Base-by-base conservation (phyloP, 805 yeast genomes). In the Candida palmyrensis region DNA sequence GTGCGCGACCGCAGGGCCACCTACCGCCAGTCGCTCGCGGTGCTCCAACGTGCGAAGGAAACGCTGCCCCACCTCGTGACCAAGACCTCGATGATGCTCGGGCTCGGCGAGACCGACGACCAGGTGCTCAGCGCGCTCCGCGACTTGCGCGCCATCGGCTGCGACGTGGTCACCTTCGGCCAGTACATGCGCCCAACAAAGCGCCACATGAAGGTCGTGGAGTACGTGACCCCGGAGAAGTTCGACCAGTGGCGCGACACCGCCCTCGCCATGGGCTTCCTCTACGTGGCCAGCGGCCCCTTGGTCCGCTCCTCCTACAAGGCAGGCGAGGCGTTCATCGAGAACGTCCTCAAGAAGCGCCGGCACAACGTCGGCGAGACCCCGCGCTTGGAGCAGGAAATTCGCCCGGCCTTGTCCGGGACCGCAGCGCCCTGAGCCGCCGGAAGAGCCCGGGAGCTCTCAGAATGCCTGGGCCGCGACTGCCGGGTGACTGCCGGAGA, bases 131-230 rank as follows among this genome's bases (percentile, higher is more conserved):
- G 77, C 43, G 80, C 97, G 0, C 56, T 92, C 49, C 68, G 59
- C 41, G 95, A 86, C 54, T 66, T 94, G 45, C 75, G 97, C 42
- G 77, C 63, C 13, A 73, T 81, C 27, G 64, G 72, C 6, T 92
- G 95, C 57, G 97, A 92, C 52, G 95, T 92, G 31, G 96, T 92
- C 12, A 92, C 99, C 0, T 92, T 92, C 61, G 99, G 99, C 23
- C 99, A 92, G 62, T 92, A 92, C 59, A 92, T 92, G 97, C 75
- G 98, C 56, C 99, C 99, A 28, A 92, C 99, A 2, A 92, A 85
- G 62, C 79, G 98, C 53, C 99, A 92, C 59, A 88, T 92, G 94
- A 89, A 89, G 65, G 99, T 92, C 27, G 96, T 86, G 8, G 97
- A 90, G 47, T 92, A 92, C 50, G 77, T 92, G 13, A 82, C 78